Evolutionary conservation across 108 stramenopile species (phyloP).

Genomic region (Chaetoceros muelleri): DNA sequence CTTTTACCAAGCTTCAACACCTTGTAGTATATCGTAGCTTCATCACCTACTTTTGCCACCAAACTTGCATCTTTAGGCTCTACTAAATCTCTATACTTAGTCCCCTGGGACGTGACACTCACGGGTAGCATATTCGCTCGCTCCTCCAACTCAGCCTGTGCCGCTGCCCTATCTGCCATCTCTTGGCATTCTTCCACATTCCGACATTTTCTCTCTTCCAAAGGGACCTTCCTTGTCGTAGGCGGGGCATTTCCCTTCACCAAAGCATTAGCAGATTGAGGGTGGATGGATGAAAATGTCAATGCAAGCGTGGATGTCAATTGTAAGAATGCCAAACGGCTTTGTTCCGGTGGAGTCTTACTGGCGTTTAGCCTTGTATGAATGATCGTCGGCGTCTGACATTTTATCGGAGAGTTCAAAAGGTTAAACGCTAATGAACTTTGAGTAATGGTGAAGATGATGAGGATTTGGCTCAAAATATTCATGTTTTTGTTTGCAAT

Average conservation of each 20-base stretch:
- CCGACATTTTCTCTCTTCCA: conserved; percentile 48
- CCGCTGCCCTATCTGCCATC: conserved; percentile 34
- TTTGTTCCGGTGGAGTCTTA: neutral
- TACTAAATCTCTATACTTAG: conserved; percentile 43
- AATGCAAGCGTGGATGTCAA: neutral
- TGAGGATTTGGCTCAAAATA: no score
- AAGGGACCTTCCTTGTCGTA: conserved; percentile 12
- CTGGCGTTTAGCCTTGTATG: no score
- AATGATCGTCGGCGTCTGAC: no score
- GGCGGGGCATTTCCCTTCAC: conserved; percentile 82
- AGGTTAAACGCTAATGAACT: no score
- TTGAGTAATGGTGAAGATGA: no score
- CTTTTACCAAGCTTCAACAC: conserved; percentile 81
- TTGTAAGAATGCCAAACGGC: neutral
- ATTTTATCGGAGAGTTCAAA: no score
- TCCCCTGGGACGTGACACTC: conserved; percentile 27
- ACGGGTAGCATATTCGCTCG: conserved; percentile 23
- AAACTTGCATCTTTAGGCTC: conserved; percentile 3
- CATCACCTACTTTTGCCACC: conserved; percentile 41
- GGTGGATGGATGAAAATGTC: neutral
- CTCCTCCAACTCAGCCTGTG: conserved; percentile 19
- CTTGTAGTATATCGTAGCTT: conserved; percentile 49
- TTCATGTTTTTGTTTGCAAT: no score
- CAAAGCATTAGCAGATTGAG: conserved; percentile 30
- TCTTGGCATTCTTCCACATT: conserved; percentile 86